These are phyloP conservation scores for Talaromyces borbonicus DNA, from an alignment of 495 filamentous ascomycete species.

Conservation along the genomic window DNA sequence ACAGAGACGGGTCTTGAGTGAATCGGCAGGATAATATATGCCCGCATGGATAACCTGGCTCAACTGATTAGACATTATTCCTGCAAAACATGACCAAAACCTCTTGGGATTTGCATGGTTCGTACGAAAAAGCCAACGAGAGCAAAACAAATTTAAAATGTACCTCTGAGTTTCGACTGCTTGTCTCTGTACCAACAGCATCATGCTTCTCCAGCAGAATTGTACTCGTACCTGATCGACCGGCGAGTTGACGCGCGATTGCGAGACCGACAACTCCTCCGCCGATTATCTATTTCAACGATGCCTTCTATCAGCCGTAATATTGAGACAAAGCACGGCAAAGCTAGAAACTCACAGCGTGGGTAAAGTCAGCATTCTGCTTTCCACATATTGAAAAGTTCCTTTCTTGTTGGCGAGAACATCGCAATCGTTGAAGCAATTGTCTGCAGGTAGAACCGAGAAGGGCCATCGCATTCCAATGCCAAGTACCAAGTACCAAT, in stretches of 20 bases:
- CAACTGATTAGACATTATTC: too few relatives aligned
- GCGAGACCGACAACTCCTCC: slow-evolving; percentile 87
- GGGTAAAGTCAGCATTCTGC: slow-evolving; percentile 62
- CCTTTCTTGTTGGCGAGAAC: slow-evolving; percentile 13
- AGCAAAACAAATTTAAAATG: too few relatives aligned
- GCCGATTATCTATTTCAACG: slow-evolving; percentile 65
- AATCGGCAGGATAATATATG: slow-evolving; percentile 72
- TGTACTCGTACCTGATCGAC: slow-evolving; percentile 50
- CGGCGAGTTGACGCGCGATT: slow-evolving; percentile 68
- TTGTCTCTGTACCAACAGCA: slow-evolving; percentile 79
- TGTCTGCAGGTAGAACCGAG: not conserved
- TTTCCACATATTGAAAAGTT: slow-evolving; percentile 28
- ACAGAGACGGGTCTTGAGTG: slow-evolving; percentile 79
- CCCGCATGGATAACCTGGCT: slow-evolving; percentile 91
- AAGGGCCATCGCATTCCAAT: not conserved
- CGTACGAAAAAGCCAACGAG: not conserved
- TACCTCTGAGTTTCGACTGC: slow-evolving; percentile 84
- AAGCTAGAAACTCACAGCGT: slow-evolving; percentile 60
- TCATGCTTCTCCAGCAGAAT: slow-evolving; percentile 76
- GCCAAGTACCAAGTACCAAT: not conserved
- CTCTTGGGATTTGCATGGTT: too few relatives aligned
- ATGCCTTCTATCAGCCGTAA: too few relatives aligned
- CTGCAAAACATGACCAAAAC: too few relatives aligned
- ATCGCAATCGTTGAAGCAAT: slow-evolving; percentile 8
- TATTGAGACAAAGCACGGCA: too few relatives aligned